Percentiles rank a stretch among this genome's conserved stretches.
Conservation (phyloP, 495 filamentous ascomycete genomes). For the Penicillium waksmanii region DNA sequence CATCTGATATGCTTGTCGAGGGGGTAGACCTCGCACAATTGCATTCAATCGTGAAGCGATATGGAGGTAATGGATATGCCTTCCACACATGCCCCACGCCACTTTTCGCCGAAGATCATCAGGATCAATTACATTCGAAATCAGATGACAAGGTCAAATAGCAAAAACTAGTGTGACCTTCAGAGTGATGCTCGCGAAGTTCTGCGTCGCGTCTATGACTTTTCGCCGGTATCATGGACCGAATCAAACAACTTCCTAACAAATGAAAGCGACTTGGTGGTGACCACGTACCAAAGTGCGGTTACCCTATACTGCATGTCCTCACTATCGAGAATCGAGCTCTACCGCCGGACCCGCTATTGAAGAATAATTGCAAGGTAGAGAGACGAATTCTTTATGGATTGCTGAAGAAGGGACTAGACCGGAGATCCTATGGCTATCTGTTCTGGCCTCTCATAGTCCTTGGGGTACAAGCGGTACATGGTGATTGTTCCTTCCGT, state of each 20-base stretch:
- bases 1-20: conserved; percentile 24
- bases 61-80: conserved; percentile 19
- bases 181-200: conserved; percentile 17
- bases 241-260: conserved; percentile 24
- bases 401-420: conserved; percentile 22
- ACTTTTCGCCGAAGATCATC: conserved; percentile 11
- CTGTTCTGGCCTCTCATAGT: conserved; percentile 39
- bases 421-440: conserved; percentile 20
- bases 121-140: neutral
- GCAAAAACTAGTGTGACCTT: neutral
- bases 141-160: neutral
- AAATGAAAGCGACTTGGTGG: conserved; percentile 26
- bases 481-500: conserved; percentile 17
- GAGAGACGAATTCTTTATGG: conserved; percentile 17
- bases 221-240: conserved; percentile 30
- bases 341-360: conserved; percentile 16
- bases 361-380: conserved; percentile 12
- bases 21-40: conserved; percentile 20
- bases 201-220: conserved; percentile 21
- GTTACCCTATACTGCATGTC: conserved; percentile 36
- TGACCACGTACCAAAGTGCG: conserved; percentile 29
- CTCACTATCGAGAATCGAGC: conserved; percentile 32
- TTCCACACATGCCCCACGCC: conserved; percentile 24
- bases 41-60: conserved; percentile 18
- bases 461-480: conserved; percentile 35